Conservation (phyloP, 2,329 filamentous ascomycete species). For the Xylariaceae sp. region DNA sequence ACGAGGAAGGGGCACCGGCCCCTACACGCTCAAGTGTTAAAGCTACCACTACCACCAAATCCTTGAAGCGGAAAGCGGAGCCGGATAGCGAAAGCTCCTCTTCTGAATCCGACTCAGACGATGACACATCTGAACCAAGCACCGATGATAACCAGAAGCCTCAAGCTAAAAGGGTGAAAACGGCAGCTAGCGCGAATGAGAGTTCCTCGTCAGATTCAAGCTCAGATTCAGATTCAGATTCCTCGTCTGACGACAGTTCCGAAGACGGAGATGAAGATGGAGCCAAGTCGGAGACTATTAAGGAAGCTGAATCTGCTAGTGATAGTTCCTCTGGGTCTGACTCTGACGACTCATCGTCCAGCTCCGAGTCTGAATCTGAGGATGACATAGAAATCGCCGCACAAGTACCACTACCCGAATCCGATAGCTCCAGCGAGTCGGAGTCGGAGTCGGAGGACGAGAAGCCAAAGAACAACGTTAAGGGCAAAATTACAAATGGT, state of each 20-base stretch:
- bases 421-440: slow-evolving; percentile 44
- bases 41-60: slow-evolving; percentile 44
- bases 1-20: slow-evolving; percentile 35
- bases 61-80: slow-evolving; percentile 61
- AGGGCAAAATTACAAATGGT: slow-evolving; percentile 34
- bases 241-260: slow-evolving; percentile 38
- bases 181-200: slow-evolving; percentile 40
- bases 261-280: slow-evolving; percentile 34
- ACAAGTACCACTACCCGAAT: slow-evolving; percentile 51
- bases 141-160: slow-evolving; percentile 49
- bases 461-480: slow-evolving; percentile 36
- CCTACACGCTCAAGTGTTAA: slow-evolving; percentile 35
- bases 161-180: slow-evolving; percentile 55
- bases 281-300: slow-evolving; percentile 27
- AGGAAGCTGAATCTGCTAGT: slow-evolving; percentile 41
- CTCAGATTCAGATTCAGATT: slow-evolving; percentile 38
- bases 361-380: slow-evolving; percentile 41
- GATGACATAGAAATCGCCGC: slow-evolving; percentile 40
- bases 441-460: slow-evolving; percentile 47
- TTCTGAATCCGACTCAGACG: slow-evolving; percentile 45
- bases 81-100: slow-evolving; percentile 48
- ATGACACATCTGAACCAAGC: slow-evolving; percentile 44
- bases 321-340: slow-evolving; percentile 35
- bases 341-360: slow-evolving; percentile 35
- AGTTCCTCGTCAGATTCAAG: slow-evolving; percentile 47